Conservation (phyloP, 176 grass and related monocot species). For the Oryza australiensis region DNA sequence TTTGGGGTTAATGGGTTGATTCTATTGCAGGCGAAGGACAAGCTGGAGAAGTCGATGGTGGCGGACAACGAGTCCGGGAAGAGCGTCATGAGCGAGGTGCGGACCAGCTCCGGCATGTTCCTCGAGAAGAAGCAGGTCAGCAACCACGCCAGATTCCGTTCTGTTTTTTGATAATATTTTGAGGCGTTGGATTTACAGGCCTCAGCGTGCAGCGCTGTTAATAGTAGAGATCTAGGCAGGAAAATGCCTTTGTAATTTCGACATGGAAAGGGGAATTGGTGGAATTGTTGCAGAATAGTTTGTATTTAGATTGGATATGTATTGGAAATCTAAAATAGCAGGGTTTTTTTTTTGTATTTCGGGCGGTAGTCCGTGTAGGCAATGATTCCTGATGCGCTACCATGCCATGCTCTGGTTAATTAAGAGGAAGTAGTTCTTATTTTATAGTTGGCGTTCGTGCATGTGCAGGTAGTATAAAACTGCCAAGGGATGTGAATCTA, state of each 20-base stretch:
- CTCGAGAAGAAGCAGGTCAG: slow-evolving; percentile 76
- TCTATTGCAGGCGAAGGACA: slow-evolving; percentile 60
- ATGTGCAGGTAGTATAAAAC: not conserved
- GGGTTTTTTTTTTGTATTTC: not conserved
- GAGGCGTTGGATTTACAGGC: not conserved
- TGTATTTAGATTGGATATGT: not conserved
- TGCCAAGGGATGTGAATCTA: not conserved
- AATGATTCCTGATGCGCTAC: not conserved
- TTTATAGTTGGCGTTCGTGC: not conserved
- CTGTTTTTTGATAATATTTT: not conserved
- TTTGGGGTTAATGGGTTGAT: not conserved
- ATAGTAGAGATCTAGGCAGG: not conserved
- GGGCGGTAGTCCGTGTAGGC: not conserved
- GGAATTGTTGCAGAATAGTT: not conserved
- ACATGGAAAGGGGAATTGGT: not conserved
- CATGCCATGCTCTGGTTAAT: not conserved
- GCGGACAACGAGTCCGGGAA: slow-evolving; percentile 77
- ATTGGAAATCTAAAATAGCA: not conserved
- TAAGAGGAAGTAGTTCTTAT: not conserved
- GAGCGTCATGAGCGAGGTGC: slow-evolving; percentile 68
- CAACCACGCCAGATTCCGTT: not conserved
- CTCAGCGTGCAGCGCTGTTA: not conserved
- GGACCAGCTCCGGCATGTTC: slow-evolving; percentile 93
- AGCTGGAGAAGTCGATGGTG: slow-evolving; percentile 91
- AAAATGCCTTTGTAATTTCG: not conserved